Base-by-base conservation (phyloP, 1,139 yeast genomes). In the Magnusiomyces magnusii region DNA sequence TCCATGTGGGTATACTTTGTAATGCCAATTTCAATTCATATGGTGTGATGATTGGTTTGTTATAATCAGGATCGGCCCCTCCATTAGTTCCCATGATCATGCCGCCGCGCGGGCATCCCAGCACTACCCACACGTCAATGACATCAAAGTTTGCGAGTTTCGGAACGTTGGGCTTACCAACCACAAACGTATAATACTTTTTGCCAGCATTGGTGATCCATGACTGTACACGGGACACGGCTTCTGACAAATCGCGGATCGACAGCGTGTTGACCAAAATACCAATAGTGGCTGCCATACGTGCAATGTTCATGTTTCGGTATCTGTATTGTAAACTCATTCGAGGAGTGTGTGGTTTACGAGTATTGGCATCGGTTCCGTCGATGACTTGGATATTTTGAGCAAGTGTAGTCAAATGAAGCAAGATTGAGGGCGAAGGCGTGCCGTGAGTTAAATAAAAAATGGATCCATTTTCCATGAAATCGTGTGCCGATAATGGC, bases 141-240 rank as follows among this genome's bases (percentile, higher is more conserved):
- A 84, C 85, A 64, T 92, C 98, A 69, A 95, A 93, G 71, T 93
- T 93, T 15, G 99, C 99, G 58, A 93, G 77, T 68, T 93, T 93
- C 49, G 99, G 96, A 3, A 93, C 97, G 68, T 93, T 93, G n/a
- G 98, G 98, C 70, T 95, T 95, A 19, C 99, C 99, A 7, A 93
- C 98, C 5, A 92, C 98, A 75, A 93, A 91, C 67, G 90, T 80
- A 69, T 93, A 93, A 65, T 88, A 93, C 69, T 95, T 95, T 73
- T 93, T 93, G 1, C 91, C 97, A 0, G 95, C 91, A 3, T 77
- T 78, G 57, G 78, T 80, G 60, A 93, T 82, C 72, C 85, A 81
- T 28, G 75, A 69, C 27, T 82, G 80, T 3, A 91, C 81, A 42
- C 79, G 78, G 61, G 84, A 81, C 55, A 92, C 77, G 39, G 91